Evolutionary conservation across 116 monocot genomes (phyloP).

Genomic region (Dioscorea cayenensis): DNA sequence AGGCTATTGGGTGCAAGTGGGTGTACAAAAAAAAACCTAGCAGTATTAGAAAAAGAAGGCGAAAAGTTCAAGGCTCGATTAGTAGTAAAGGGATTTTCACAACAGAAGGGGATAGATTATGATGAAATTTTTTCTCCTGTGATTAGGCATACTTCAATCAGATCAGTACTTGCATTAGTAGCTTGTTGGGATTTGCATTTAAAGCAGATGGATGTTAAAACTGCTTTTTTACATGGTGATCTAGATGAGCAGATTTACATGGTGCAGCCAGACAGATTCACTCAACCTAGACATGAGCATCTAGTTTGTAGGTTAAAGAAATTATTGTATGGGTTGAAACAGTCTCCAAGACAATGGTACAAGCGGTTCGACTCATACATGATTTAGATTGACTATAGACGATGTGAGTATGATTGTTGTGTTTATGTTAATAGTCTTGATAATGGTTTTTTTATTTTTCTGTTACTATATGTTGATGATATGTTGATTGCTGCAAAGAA

Average conservation of each 20-base stretch:
- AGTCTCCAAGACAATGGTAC: no score
- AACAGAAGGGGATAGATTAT: no score
- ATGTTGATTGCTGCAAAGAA: not conserved
- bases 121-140: conserved; percentile 5
- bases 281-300: not conserved
- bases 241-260: not conserved
- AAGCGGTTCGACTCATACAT: no score
- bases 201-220: conserved; percentile 1
- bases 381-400: no score
- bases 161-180: not conserved
- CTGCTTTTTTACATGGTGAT: not conserved
- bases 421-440: no score
- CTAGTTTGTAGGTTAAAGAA: no score
- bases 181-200: not conserved
- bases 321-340: no score
- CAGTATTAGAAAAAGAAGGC: not conserved
- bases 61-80: no score
- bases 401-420: not conserved
- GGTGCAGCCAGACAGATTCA: not conserved
- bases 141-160: not conserved
- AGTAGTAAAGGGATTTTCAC: no score
- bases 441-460: no score
- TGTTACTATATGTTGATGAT: no score
- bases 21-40: conserved; percentile 1
- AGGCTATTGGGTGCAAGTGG: conserved; percentile 2